Base-by-base conservation (phyloP, 2,329 filamentous ascomycete genomes). In the Scleromitrula shiraiana region DNA sequence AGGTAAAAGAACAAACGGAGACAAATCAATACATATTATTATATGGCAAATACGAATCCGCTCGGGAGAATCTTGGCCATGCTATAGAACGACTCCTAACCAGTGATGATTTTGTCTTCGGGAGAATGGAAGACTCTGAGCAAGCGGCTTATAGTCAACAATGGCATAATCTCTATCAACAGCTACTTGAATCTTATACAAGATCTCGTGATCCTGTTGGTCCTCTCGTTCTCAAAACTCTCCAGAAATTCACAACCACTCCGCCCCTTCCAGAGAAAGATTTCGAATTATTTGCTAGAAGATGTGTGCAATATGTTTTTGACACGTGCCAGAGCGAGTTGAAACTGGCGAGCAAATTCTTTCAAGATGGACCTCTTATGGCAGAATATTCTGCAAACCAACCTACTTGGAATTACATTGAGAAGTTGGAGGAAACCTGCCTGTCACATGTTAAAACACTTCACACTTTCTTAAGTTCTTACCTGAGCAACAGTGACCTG, bases 1-100 rank as follows among this genome's bases (percentile, higher is more conserved):
- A 73, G 74, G 19, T 80, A 75, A 64, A 76, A 79, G 47, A 81
- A 80, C 57, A 77, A 35, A 86, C 83, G 53, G 82, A 86, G 53
- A 84, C 82, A 1, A 83, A 82, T 2, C 79, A 85, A 68, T 85
- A 83, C 19, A 80, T 83, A 8, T 65, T 86, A 7, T 67, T 86
- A 2, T 86, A 86, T 58, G 81, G 83, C 17, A 86, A 85, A 56
- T 87, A 85, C 36, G 61, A 63, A 37, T 56, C 57, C 53, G 72
- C 81, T 22, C 77, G 83, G 20, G 78, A 77, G 7, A 55, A 54
- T 33, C 54, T 63, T 37, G 82, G 82, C 2, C 72, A 77, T 3
- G 78, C 83, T 53, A 65, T 86, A 46, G 82, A 85, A 62, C 72
- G 75, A 46, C 72, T 86, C 22, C 42, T 63, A 32, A 59, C 53